These are phyloP conservation scores for Otatea glauca DNA, from an alignment of 176 grass and related monocot species.

Conservation along the genomic window DNA sequence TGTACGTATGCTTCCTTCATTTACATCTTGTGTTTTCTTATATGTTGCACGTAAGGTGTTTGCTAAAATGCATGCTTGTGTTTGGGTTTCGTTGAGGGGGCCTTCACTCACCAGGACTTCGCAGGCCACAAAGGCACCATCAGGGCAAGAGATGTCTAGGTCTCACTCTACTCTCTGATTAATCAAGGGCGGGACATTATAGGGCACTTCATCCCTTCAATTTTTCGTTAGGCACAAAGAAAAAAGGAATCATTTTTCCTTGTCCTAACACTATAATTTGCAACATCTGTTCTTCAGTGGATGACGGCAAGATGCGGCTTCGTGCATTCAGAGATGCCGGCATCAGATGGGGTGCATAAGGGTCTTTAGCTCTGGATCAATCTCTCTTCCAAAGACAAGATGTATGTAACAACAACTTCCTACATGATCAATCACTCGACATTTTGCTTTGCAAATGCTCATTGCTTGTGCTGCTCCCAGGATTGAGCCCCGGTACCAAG, in stretches of 20 bases:
- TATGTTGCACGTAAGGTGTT: too few relatives aligned
- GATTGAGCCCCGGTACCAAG: conserved; percentile 89
- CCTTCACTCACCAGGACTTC: too few relatives aligned
- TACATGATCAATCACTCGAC: background rate
- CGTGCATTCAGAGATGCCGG: conserved; percentile 85
- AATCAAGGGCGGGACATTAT: background rate
- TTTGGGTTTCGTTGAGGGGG: too few relatives aligned
- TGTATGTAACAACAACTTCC: conserved; percentile 31
- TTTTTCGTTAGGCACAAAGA: background rate
- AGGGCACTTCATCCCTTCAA: background rate
- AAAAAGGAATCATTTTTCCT: background rate
- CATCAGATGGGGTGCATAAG: conserved; percentile 59
- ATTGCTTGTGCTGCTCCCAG: too few relatives aligned
- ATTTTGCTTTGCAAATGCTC: background rate
- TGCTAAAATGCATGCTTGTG: too few relatives aligned
- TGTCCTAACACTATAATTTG: background rate
- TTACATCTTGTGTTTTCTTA: too few relatives aligned
- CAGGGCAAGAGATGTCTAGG: too few relatives aligned
- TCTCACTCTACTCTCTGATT: too few relatives aligned
- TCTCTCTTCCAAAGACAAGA: conserved; percentile 81
- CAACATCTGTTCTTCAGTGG: conserved; percentile 58
- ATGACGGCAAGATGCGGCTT: conserved; percentile 82
- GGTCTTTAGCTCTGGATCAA: too few relatives aligned
- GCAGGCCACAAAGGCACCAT: too few relatives aligned
- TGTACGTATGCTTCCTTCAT: background rate